These are phyloP conservation scores for Lycium barbarum DNA, from an alignment of 257 asterid genomes.

Conservation along the genomic window DNA sequence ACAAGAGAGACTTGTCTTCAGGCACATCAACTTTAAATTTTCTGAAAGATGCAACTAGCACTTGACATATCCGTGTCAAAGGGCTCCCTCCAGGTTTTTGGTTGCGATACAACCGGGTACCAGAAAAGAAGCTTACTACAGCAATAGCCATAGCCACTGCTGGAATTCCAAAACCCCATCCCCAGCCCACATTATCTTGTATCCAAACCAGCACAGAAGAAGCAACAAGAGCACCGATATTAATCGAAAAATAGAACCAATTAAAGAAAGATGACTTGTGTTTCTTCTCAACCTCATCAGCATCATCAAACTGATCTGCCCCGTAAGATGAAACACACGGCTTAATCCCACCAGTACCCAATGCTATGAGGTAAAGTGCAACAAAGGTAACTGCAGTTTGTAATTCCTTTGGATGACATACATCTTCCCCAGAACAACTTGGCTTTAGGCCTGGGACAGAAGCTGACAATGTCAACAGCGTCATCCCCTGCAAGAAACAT, in stretches of 20 bases:
- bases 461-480: conserved; percentile 68
- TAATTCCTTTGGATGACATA: conserved; percentile 51
- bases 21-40: conserved; percentile 55
- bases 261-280: conserved; percentile 69
- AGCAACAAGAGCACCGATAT: conserved; percentile 66
- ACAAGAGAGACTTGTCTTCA: conserved; percentile 47
- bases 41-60: conserved; percentile 63
- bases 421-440: conserved; percentile 46
- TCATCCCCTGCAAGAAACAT: conserved; percentile 60
- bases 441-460: conserved; percentile 61
- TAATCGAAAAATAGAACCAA: conserved; percentile 72
- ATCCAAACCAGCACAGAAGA: conserved; percentile 63
- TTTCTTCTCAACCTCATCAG: conserved; percentile 63
- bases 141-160: conserved; percentile 71
- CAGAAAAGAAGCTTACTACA: conserved; percentile 61
- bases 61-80: conserved; percentile 65
- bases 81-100: conserved; percentile 87
- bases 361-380: conserved; percentile 66
- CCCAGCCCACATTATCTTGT: conserved; percentile 71
- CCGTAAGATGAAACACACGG: conserved; percentile 83
- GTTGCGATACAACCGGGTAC: conserved; percentile 64
- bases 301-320: conserved; percentile 78
- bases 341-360: conserved; percentile 80
- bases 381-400: conserved; percentile 51
- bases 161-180: conserved; percentile 78